A percentile compares a stretch with the other conserved stretches of the same genome.
phyloP scores from a whole-genome alignment of 176 grass and related monocot species.

The Carex pumila region DNA sequence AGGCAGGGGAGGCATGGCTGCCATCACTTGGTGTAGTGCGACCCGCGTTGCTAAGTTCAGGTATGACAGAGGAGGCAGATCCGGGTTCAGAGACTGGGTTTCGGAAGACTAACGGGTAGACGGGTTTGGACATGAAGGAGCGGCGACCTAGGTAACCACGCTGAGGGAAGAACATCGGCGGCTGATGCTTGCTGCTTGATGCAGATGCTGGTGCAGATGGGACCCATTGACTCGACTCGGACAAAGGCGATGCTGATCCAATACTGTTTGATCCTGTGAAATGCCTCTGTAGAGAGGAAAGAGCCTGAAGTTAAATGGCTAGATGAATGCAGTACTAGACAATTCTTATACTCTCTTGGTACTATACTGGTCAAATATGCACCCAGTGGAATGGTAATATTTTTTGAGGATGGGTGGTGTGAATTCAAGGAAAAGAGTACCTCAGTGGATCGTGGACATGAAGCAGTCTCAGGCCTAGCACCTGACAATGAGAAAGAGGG shows the following conservation, averaged over 20 bases:
- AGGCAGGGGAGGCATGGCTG: constrained; percentile 52
- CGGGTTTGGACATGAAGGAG: constrained; percentile 93
- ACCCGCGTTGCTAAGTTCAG: constrained; percentile 58
- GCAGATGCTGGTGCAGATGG: constrained; percentile 28
- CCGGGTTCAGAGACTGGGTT: constrained; percentile 81
- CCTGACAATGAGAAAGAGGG: constrained; percentile 41
- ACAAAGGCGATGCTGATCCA: constrained; percentile 68
- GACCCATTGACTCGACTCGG: constrained; percentile 63
- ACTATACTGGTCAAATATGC: background rate
- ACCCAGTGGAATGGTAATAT: background rate
- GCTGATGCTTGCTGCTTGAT: constrained; percentile 47
- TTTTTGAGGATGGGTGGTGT: background rate
- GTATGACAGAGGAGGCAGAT: constrained; percentile 30
- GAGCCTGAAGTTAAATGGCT: constrained; percentile 1
- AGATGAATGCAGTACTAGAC: background rate
- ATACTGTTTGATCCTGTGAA: constrained; percentile 64
- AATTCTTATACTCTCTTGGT: background rate
- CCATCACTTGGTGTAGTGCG: constrained; percentile 55
- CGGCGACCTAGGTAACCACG: constrained; percentile 61
- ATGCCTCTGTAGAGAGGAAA: constrained; percentile 51
- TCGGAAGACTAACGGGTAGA: constrained; percentile 77
- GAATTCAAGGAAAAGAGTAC: constrained; percentile 33
- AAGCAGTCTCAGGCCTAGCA: constrained; percentile 60
- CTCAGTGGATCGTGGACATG: constrained; percentile 62
- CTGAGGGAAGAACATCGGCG: constrained; percentile 30